Evolutionary conservation across 306 rosid genomes (phyloP).

Genomic region (Dalbergia oliveri): DNA sequence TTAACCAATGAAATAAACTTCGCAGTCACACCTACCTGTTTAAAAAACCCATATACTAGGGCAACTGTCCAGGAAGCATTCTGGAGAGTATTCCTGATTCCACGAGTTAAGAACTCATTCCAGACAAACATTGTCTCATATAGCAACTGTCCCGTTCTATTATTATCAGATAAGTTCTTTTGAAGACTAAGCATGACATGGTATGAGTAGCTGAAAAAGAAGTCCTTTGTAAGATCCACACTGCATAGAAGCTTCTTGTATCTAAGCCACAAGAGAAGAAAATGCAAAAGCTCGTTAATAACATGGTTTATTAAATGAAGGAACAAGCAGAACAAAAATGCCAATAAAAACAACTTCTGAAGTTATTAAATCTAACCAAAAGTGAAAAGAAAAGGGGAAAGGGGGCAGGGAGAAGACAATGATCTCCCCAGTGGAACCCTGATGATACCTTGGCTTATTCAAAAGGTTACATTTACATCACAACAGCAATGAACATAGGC

Average conservation of each 20-base stretch:
- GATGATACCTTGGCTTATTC: slow-evolving; percentile 86
- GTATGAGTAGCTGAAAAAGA: slow-evolving; percentile 99
- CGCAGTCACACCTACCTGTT: slow-evolving; percentile 66
- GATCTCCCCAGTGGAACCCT: slow-evolving; percentile 68
- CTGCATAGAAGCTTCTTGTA: slow-evolving; percentile 99
- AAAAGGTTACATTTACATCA: slow-evolving; percentile 87
- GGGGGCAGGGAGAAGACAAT: slow-evolving; percentile 44
- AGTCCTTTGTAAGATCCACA: slow-evolving; percentile 98
- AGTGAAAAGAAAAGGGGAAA: not conserved
- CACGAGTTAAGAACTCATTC: slow-evolving; percentile 96
- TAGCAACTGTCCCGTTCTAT: slow-evolving; percentile 56
- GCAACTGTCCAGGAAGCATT: slow-evolving; percentile 96
- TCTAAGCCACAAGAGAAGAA: slow-evolving; percentile 77
- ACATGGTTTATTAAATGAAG: slow-evolving; percentile 32
- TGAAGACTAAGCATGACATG: slow-evolving; percentile 91
- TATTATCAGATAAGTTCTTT: slow-evolving; percentile 75
- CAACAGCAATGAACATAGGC: slow-evolving; percentile 81
- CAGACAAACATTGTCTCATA: slow-evolving; percentile 94
- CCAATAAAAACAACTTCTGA: slow-evolving; percentile 46
- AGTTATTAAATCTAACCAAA: slow-evolving; percentile 49
- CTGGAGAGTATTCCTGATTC: slow-evolving; percentile 72
- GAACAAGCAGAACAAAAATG: slow-evolving; percentile 28
- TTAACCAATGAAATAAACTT: slow-evolving; percentile 28
- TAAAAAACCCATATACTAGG: slow-evolving; percentile 88
- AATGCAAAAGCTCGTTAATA: slow-evolving; percentile 58